Percentiles rank a stretch among this genome's conserved stretches.
Conservation (phyloP, 495 filamentous ascomycete genomes). For the Penicillium malachiteum region DNA sequence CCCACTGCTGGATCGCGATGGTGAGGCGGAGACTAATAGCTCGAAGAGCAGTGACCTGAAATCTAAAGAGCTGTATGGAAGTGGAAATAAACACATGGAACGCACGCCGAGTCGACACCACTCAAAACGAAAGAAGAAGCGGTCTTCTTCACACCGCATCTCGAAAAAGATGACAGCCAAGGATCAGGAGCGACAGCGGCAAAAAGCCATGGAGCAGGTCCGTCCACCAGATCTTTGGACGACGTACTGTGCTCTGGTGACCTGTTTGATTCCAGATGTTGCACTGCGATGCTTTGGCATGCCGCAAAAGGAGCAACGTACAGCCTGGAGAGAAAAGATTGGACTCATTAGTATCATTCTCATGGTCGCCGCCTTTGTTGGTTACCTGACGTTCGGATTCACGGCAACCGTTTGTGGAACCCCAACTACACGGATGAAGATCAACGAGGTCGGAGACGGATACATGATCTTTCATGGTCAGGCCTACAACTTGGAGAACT, state of each 20-base stretch:
- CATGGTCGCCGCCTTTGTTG: constrained; percentile 83
- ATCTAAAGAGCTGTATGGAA: constrained; percentile 37
- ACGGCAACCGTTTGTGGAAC: constrained; percentile 79
- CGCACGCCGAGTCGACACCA: constrained; percentile 42
- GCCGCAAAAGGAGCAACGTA: constrained; percentile 80
- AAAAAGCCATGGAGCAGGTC: constrained; percentile 66
- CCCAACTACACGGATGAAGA: constrained; percentile 65
- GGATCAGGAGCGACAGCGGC: constrained; percentile 59
- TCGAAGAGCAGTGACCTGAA: constrained; percentile 57
- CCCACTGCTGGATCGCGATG: constrained; percentile 71
- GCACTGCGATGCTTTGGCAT: constrained; percentile 83
- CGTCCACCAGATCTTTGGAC: constrained; percentile 88
- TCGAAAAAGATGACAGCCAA: constrained; percentile 51
- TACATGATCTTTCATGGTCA: constrained; percentile 96
- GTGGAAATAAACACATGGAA: constrained; percentile 50
- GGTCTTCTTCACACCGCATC: constrained; percentile 49
- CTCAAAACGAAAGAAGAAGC: constrained; percentile 41
- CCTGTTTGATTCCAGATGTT: constrained; percentile 91
- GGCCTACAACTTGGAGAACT: constrained; percentile 77
- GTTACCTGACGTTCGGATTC: constrained; percentile 96
- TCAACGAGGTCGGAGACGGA: constrained; percentile 74
- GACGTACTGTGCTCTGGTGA: constrained; percentile 88
- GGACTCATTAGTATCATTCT: constrained; percentile 92
- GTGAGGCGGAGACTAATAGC: constrained; percentile 55
- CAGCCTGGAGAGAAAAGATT: constrained; percentile 99